Evolutionary conservation across 257 asterid species (phyloP), one percentile per base, ranked within the genome.

Genomic region (Coffea canephora): DNA sequence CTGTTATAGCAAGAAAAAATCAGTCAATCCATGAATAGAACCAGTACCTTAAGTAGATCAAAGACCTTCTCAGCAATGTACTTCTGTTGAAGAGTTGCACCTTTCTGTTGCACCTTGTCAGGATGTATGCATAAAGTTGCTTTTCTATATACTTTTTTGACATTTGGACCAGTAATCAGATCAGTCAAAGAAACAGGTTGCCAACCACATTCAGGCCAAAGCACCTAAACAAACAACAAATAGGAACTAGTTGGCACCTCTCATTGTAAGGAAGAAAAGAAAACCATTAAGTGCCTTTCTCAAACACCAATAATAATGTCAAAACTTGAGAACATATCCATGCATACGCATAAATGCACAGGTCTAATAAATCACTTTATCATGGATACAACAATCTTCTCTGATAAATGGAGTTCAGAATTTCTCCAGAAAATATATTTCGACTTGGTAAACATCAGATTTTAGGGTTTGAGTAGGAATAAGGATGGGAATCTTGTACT

Each of bases 141-240:
- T 89, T 96, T 96, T 85, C 99, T 89, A 80, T 94, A 96, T 31
- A 79, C 93, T 80, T 96, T 96, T 82, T 96, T 96, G 57, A 96
- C 99, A 15, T 92, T 85, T 82, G 96, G 94, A 45, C 98, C 99
- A 6, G 91, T 90, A 67, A 96, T 94, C 87, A 96, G 84, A 85
- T 96, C 99, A 68, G 99, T 96, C 92, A 96, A 91, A 49, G 99
- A 94, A 84, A 96, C 93, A 46, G 99, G 96, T 86, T 90, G 97
- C 99, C 99, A 96, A 65, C 99, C 99, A 86, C 98, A 92, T 85
- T 90, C 98, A 73, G 99, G 99, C 99, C 99, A 96, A 83, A 96
- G 99, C 80, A 96, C 98, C 99, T 96, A 83, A 34, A 15, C 27
- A 83, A 82, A 27, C 62, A 67, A 59, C 46, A 74, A 76, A 67